Conservation (phyloP, 805 yeast genomes). For the Lipomyces sp. region DNA sequence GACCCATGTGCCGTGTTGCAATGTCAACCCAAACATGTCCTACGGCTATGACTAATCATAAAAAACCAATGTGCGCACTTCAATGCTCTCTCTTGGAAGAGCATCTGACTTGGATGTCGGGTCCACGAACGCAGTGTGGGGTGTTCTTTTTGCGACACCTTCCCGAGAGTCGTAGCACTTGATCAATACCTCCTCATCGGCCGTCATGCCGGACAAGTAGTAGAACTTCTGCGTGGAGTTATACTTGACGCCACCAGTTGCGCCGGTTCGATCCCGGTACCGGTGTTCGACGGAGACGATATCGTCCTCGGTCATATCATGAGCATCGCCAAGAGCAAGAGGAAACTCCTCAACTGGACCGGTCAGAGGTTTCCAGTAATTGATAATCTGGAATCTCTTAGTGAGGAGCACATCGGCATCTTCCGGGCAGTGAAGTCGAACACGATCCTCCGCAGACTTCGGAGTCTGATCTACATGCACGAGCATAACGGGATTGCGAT, state of each 20-base stretch:
- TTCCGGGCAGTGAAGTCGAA: constrained; percentile 37
- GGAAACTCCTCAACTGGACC: constrained; percentile 36
- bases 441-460: constrained; percentile 36
- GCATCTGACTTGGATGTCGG: constrained; percentile 37
- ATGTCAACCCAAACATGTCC: neutral
- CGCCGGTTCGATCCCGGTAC: constrained; percentile 38
- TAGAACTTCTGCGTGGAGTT: constrained; percentile 37
- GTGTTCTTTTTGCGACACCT: constrained; percentile 39
- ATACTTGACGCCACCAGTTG: constrained; percentile 36
- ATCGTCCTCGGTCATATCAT: constrained; percentile 25
- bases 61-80: constrained; percentile 39
- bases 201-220: constrained; percentile 34
- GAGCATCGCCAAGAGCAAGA: constrained; percentile 39
- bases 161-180: constrained; percentile 39
- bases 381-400: constrained; percentile 39
- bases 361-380: constrained; percentile 40
- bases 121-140: constrained; percentile 40
- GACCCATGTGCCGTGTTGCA: neutral
- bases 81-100: constrained; percentile 39
- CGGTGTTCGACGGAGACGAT: constrained; percentile 37
- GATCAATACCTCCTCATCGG: constrained; percentile 36
- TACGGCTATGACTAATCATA: constrained; percentile 19
- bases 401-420: constrained; percentile 34
- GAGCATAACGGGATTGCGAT: constrained; percentile 37
- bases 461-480: constrained; percentile 41